These are phyloP conservation scores for Beauveria sp. DNA, from an alignment of 2,329 filamentous ascomycete genomes.

Conservation along the genomic window DNA sequence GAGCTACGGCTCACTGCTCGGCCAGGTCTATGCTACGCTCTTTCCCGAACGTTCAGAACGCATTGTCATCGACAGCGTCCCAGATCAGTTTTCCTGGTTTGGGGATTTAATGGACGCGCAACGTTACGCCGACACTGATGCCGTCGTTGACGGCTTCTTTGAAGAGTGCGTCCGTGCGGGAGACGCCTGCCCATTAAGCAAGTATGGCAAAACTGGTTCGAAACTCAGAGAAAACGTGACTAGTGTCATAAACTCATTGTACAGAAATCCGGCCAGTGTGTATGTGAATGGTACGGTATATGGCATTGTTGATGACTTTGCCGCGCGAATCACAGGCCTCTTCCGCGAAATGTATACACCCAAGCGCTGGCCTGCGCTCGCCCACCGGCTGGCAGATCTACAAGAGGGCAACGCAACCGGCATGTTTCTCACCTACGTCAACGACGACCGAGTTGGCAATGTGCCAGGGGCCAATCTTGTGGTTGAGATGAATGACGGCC, in stretches of 20 bases:
- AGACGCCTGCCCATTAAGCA: neutral
- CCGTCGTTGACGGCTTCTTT: conserved; percentile 4
- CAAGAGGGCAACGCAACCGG: conserved; percentile 33
- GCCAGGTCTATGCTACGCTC: conserved; percentile 24
- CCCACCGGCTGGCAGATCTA: conserved; percentile 26
- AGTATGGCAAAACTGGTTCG: neutral
- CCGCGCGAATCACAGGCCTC: conserved; percentile 28
- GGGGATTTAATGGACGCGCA: neutral
- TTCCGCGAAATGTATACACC: conserved; percentile 34
- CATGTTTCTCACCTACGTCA: conserved; percentile 28
- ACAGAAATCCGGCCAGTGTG: conserved; percentile 18
- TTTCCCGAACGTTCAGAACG: conserved; percentile 14
- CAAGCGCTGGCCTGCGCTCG: conserved; percentile 27
- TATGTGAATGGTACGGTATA: conserved; percentile 35
- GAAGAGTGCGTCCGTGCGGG: conserved; percentile 4
- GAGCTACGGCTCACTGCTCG: conserved; percentile 29
- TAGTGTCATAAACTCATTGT: neutral
- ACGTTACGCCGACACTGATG: neutral
- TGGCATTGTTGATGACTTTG: conserved; percentile 29
- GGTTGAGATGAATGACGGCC: conserved; percentile 22
- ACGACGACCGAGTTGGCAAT: conserved; percentile 11
- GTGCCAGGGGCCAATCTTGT: conserved; percentile 20
- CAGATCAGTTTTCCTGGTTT: conserved; percentile 10
- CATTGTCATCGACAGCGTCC: conserved; percentile 16
- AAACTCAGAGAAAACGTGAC: conserved; percentile 1